These are phyloP conservation scores for Oryza glaberrima DNA, from an alignment of 176 grass and related monocot species.

Conservation along the genomic window DNA sequence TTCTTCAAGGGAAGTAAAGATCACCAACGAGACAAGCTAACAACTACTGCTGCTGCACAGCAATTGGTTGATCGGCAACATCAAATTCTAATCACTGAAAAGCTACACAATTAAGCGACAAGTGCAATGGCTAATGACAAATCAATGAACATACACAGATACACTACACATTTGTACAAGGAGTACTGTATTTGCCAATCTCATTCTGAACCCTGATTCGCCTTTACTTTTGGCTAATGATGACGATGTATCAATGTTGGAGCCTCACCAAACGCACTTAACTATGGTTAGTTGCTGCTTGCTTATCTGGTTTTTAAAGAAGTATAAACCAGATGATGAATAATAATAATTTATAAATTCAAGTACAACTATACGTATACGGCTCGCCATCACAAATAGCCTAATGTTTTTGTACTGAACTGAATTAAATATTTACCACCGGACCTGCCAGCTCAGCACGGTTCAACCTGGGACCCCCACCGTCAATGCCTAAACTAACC, in stretches of 20 bases:
- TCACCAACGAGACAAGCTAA: background rate
- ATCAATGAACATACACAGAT: background rate
- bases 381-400: background rate
- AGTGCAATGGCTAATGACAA: background rate
- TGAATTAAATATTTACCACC: background rate
- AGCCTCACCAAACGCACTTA: slow-evolving; percentile 36
- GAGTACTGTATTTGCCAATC: background rate
- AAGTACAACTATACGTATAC: background rate
- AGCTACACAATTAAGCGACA: background rate
- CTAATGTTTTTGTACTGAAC: background rate
- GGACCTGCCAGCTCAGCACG: slow-evolving; percentile 37
- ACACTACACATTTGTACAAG: background rate
- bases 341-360: background rate
- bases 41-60: background rate
- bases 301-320: slow-evolving; percentile 18
- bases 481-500: slow-evolving; percentile 44
- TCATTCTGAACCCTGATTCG: background rate
- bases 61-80: background rate
- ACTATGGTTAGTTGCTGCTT: background rate
- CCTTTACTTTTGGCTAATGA: background rate
- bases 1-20: background rate
- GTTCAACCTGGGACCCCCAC: slow-evolving; percentile 20
- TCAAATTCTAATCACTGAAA: background rate
- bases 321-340: background rate
- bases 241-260: background rate